Base-by-base conservation (phyloP, 2,329 filamentous ascomycete genomes). In the Hypoxylon sp. region DNA sequence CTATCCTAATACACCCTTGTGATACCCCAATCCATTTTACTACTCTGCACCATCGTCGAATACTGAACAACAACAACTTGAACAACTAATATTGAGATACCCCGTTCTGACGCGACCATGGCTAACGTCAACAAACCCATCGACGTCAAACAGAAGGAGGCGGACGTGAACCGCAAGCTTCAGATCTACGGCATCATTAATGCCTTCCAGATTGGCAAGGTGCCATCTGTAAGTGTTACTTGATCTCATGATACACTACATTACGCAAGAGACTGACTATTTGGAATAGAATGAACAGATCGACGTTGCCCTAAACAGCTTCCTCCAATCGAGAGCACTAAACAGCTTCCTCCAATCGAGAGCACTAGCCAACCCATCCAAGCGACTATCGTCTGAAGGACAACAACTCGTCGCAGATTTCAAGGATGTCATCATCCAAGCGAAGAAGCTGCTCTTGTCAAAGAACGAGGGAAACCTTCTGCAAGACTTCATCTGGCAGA, bases 401-500 rank as follows among this genome's bases (percentile, higher is more conserved):
- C 90, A 90, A 76, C 80, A 81, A n/a, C 87, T 99, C 2, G 88
- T 97, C 2, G 81, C 83, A 43, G 95, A 98, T 72, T 81, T 96
- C 61, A 89, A 88, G 65, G 85, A 92, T 57, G 93, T 97, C 54
- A 89, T 99, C 47, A 88, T 91, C 74, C 88, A 96, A 78, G 91
- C 95, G 63, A 75, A 97, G 83, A 81, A 89, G 61, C 86, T 99
- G 11, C 82, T 98, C 7, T 84, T 99, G 25, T 91, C 91, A 81
- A 99, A 98, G 87, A 99, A 99, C 77, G 88, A 97, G 64, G 96
- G 94, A 76, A 94, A 99, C 75, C 82, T 98, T 62, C 83, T 99
- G 19, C 96, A 99, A 77, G 94, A 99, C 75, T 98, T 99, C 80
- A 93, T 98, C 80, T 99, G 92, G 91, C 92, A 97, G 77, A 94